Percentiles rank a stretch among this genome's conserved stretches.
Evolutionary conservation across 148 eudicot genomes (phyloP).

Genomic region (Chenopodium berlandieri): DNA sequence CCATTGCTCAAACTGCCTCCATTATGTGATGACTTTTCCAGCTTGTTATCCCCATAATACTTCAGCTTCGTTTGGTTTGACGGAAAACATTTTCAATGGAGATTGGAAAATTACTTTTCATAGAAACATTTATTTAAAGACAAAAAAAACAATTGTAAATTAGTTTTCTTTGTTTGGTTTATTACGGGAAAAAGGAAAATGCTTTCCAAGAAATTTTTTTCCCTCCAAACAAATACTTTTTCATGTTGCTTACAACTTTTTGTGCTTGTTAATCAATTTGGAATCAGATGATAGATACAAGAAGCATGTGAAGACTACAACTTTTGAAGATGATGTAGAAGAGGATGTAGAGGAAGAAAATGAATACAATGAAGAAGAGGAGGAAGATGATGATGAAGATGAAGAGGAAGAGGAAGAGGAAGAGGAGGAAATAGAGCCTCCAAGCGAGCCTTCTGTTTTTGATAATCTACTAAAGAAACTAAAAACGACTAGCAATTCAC

Average conservation of each 20-base stretch:
- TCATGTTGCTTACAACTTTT: neutral
- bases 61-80: no score
- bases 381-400: conserved; percentile 35
- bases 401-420: conserved; percentile 37
- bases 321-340: conserved; percentile 6
- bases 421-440: conserved; percentile 34
- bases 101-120: no score
- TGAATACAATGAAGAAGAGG: conserved; percentile 7
- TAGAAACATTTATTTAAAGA: no score
- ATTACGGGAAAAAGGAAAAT: no score
- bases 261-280: conserved; percentile 4
- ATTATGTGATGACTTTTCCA: no score
- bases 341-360: conserved; percentile 30
- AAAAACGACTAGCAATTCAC: conserved; percentile 30
- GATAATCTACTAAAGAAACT: conserved; percentile 52
- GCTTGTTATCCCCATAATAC: no score
- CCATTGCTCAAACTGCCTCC: neutral
- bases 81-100: no score
- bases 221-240: no score
- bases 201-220: no score
- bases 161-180: no score
- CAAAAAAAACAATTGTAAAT: no score
- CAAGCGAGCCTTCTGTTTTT: conserved; percentile 51
- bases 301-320: conserved; percentile 12
- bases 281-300: conserved; percentile 23